Percentiles rank a stretch among this genome's conserved stretches.
Evolutionary conservation across 306 rosid genomes (phyloP).

Genomic region (Hippophae rhamnoides): DNA sequence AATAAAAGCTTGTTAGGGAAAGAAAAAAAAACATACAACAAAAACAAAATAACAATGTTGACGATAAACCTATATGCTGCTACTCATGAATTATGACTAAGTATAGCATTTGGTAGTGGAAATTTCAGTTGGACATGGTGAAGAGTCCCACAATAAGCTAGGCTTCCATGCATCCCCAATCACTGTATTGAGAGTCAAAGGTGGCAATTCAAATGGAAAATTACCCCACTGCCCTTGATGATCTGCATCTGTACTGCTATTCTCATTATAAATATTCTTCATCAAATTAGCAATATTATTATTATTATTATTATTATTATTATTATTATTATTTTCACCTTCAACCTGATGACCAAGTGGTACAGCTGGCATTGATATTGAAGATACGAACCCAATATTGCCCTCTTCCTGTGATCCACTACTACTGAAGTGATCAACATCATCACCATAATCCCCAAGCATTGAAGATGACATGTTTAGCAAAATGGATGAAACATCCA

Average conservation of each 20-base stretch:
- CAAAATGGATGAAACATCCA: conserved; percentile 57
- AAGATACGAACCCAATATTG: conserved; percentile 14
- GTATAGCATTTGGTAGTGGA: conserved; percentile 53
- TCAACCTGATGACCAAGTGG: conserved; percentile 19
- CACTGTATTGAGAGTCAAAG: conserved; percentile 28
- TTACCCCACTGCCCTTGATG: conserved; percentile 40
- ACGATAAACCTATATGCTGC: neutral
- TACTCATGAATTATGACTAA: conserved; percentile 3
- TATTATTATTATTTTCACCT: conserved; percentile 13
- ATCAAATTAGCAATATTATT: conserved; percentile 20
- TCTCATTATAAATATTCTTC: conserved; percentile 24
- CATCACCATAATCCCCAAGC: conserved; percentile 30
- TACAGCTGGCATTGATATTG: conserved; percentile 15
- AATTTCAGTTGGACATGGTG: conserved; percentile 56
- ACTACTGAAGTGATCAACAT: conserved; percentile 13
- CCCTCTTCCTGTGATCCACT: conserved; percentile 28
- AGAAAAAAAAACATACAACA: no score
- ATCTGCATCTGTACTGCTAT: conserved; percentile 19
- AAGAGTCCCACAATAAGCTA: conserved; percentile 60
- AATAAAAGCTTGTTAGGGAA: no score
- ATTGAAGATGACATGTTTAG: conserved; percentile 69
- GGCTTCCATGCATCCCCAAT: conserved; percentile 63
- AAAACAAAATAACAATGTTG: no score
- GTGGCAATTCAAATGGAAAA: conserved; percentile 30
- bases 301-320: conserved; percentile 2